A percentile compares a stretch with the other conserved stretches of the same genome.
Evolutionary conservation across 495 filamentous ascomycete genomes (phyloP).

Genomic region (Aspergillus sclerotioniger): DNA sequence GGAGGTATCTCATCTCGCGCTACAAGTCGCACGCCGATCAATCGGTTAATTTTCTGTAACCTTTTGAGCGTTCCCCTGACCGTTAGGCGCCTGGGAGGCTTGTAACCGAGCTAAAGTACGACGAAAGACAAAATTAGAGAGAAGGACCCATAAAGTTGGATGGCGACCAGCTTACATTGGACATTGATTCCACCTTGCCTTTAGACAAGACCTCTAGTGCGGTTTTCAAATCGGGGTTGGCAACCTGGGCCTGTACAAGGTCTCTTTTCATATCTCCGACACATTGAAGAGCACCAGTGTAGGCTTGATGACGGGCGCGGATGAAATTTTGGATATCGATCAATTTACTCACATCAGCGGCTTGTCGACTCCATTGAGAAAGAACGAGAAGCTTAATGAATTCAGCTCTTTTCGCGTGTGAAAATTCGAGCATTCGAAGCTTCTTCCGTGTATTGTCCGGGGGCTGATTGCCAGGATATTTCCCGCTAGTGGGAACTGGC

Average conservation of each 20-base stretch:
- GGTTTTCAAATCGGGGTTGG: slow-evolving; percentile 86
- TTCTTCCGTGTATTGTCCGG: slow-evolving; percentile 77
- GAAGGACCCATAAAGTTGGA: slow-evolving; percentile 1
- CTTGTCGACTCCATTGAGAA: slow-evolving; percentile 80
- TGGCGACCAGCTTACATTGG: slow-evolving; percentile 56
- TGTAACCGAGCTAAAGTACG: slow-evolving; percentile 62
- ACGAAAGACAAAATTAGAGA: slow-evolving; percentile 27
- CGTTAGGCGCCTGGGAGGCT: slow-evolving; percentile 69
- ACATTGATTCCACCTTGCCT: slow-evolving; percentile 70
- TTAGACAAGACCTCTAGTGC: slow-evolving; percentile 79
- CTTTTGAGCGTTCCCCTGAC: slow-evolving; percentile 63
- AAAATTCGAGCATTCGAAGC: slow-evolving; percentile 67
- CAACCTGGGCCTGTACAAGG: slow-evolving; percentile 62
- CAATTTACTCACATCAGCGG: slow-evolving; percentile 70
- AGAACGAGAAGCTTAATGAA: slow-evolving; percentile 92
- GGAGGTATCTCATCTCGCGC: slow-evolving; percentile 72
- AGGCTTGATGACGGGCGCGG: slow-evolving; percentile 54
- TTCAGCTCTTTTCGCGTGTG: slow-evolving; percentile 59
- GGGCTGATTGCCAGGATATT: slow-evolving; percentile 55
- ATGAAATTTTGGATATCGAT: slow-evolving; percentile 81
- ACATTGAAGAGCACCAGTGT: slow-evolving; percentile 53
- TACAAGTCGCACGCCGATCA: slow-evolving; percentile 75
- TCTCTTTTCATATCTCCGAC: slow-evolving; percentile 68
- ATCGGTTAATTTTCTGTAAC: slow-evolving; percentile 75
- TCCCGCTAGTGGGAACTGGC: slow-evolving; percentile 46